Evolutionary conservation across 2,329 filamentous ascomycete genomes (phyloP).

Genomic region (Akanthomyces lecanii): DNA sequence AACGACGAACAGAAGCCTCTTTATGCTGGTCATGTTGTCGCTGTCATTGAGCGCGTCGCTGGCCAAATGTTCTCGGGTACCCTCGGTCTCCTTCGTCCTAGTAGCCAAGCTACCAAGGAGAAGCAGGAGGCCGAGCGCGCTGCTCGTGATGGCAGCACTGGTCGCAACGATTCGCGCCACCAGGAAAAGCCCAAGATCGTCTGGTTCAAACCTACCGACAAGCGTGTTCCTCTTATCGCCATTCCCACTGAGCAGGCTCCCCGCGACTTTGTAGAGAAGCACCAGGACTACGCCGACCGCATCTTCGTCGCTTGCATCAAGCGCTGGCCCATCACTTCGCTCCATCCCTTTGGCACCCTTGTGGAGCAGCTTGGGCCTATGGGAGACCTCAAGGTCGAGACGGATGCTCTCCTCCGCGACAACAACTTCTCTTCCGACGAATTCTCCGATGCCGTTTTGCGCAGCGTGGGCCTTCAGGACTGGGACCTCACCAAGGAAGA

Average conservation of each 20-base stretch:
- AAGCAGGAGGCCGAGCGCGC: constrained; percentile 97
- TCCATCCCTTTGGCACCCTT: constrained; percentile 95
- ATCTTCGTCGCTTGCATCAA: constrained; percentile 99
- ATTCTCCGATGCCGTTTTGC: constrained; percentile 92
- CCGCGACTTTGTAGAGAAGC: constrained; percentile 96
- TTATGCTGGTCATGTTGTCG: constrained; percentile 94
- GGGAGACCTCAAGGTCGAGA: constrained; percentile 96
- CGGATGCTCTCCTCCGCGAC: constrained; percentile 90
- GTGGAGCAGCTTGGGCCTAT: constrained; percentile 96
- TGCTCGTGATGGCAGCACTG: constrained; percentile 74
- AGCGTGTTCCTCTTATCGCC: constrained; percentile 94
- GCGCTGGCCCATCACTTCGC: constrained; percentile 98
- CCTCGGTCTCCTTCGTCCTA: constrained; percentile 86
- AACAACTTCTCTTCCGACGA: constrained; percentile 99
- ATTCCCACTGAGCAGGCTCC: constrained; percentile 98
- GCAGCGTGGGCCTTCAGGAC: constrained; percentile 86
- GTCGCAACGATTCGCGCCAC: constrained; percentile 69
- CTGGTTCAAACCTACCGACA: constrained; percentile 99
- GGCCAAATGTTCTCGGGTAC: constrained; percentile 99
- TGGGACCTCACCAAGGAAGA: constrained; percentile 86
- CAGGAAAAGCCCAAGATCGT: constrained; percentile 99
- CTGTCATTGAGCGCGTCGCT: constrained; percentile 92
- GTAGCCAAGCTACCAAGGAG: constrained; percentile 98
- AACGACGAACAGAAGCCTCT: constrained; percentile 97
- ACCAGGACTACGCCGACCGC: constrained; percentile 93